Conservation (phyloP, 306 rosid genomes). For the Aeschynomene evenia region DNA sequence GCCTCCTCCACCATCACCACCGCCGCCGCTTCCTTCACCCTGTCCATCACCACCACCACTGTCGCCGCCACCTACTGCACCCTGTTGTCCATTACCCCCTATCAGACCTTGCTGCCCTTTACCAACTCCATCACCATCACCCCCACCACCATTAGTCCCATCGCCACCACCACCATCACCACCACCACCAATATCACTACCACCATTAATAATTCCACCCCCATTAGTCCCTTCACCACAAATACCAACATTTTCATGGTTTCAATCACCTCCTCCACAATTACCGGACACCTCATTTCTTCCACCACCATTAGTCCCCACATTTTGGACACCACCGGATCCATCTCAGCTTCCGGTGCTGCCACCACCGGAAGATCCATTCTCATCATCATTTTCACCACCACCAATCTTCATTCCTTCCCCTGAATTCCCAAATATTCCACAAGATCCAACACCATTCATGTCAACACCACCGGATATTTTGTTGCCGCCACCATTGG, state of each 20-base stretch:
- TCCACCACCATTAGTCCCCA: conserved; percentile 56
- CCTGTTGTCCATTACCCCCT: conserved; percentile 22
- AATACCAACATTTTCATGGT: conserved; percentile 47
- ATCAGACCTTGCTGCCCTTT: conserved; percentile 22
- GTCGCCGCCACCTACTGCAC: conserved; percentile 2
- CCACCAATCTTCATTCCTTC: conserved; percentile 29
- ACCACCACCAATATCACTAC: background rate
- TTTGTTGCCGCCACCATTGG: conserved; percentile 13
- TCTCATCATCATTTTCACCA: conserved; percentile 26
- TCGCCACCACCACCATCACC: conserved; percentile 1
- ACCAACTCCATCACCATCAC: background rate
- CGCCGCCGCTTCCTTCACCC: background rate
- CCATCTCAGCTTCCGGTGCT: conserved; percentile 31
- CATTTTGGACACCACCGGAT: conserved; percentile 44
- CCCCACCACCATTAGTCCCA: conserved; percentile 4
- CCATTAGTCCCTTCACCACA: conserved; percentile 41
- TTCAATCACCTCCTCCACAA: conserved; percentile 42
- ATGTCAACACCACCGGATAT: conserved; percentile 21
- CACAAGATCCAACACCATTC: conserved; percentile 23
- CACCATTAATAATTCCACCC: conserved; percentile 24
- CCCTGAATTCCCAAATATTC: conserved; percentile 27
- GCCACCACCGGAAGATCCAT: conserved; percentile 39
- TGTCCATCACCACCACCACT: background rate
- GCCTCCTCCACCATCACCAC: background rate
- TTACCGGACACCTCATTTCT: background rate